A percentile compares a stretch with the other conserved stretches of the same genome.
These are phyloP conservation scores for Talaromyces sp. DNA, from an alignment of 2,329 filamentous ascomycete species.

Conservation along the genomic window DNA sequence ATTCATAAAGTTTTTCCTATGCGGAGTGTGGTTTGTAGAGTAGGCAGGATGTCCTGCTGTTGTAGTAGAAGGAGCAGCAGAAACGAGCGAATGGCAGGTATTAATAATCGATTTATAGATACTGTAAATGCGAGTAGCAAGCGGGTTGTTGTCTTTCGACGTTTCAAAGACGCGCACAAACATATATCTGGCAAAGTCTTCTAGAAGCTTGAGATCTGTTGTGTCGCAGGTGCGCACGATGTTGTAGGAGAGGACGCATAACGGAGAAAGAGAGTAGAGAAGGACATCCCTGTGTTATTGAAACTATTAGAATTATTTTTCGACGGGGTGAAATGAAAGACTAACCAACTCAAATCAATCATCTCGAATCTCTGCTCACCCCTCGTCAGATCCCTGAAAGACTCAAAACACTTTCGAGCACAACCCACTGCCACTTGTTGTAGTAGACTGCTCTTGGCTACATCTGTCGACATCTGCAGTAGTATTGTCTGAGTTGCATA, in stretches of 20 bases:
- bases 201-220: neutral
- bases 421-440: neutral
- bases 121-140: neutral
- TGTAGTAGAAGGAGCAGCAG: neutral
- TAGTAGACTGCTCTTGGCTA: slow-evolving; percentile 3
- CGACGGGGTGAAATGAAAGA: neutral
- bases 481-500: slow-evolving; percentile 1
- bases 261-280: neutral
- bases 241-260: slow-evolving; percentile 7
- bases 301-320: no score
- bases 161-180: neutral
- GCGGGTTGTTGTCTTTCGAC: neutral
- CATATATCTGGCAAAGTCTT: neutral
- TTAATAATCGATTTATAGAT: neutral
- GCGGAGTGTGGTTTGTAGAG: slow-evolving; percentile 14
- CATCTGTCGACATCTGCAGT: neutral
- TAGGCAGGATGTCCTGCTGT: neutral
- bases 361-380: neutral
- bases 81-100: neutral
- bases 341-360: neutral
- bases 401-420: slow-evolving; percentile 7
- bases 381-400: neutral
- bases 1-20: slow-evolving; percentile 15
- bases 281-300: slow-evolving; percentile 1
- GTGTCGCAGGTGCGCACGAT: neutral